These are phyloP conservation scores for Metarhizium anisopliae DNA, from an alignment of 2,329 filamentous ascomycete genomes.

Conservation along the genomic window DNA sequence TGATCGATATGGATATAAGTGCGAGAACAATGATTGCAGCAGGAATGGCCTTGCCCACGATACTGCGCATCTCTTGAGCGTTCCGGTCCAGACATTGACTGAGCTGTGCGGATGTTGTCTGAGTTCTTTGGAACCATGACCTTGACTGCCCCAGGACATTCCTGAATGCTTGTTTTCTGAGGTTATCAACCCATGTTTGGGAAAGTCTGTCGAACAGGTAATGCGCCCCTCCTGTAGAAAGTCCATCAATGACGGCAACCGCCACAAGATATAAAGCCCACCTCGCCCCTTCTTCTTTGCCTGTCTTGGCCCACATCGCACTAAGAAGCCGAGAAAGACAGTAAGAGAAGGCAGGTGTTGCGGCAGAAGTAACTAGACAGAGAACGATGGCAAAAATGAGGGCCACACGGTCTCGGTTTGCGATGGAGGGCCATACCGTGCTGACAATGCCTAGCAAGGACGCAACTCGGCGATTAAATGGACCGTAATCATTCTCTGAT, in stretches of 20 bases:
- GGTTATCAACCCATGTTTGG: constrained; percentile 66
- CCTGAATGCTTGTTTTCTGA: constrained; percentile 59
- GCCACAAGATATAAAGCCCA: constrained; percentile 65
- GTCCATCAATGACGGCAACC: constrained; percentile 58
- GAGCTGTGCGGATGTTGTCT: constrained; percentile 55
- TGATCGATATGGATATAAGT: constrained; percentile 60
- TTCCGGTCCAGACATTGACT: constrained; percentile 69
- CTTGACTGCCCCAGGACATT: constrained; percentile 67
- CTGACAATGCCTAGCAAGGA: constrained; percentile 17
- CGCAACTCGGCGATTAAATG: neutral
- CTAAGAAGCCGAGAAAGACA: constrained; percentile 63
- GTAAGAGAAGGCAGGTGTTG: constrained; percentile 68
- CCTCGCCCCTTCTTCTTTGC: constrained; percentile 42
- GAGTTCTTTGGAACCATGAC: constrained; percentile 65
- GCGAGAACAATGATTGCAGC: constrained; percentile 55
- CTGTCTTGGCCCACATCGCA: constrained; percentile 52
- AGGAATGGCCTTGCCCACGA: constrained; percentile 70
- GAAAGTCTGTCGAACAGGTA: constrained; percentile 64
- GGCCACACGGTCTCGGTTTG: constrained; percentile 37
- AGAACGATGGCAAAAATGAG: constrained; percentile 53
- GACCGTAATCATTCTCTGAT: neutral
- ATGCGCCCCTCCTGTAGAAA: constrained; percentile 55
- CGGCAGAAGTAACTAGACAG: constrained; percentile 54
- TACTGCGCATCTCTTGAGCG: constrained; percentile 77
- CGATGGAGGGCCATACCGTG: constrained; percentile 63